Evolutionary conservation across 306 rosid genomes (phyloP), one percentile per base, ranked within the genome.

Genomic region (Quercus agrifolia): DNA sequence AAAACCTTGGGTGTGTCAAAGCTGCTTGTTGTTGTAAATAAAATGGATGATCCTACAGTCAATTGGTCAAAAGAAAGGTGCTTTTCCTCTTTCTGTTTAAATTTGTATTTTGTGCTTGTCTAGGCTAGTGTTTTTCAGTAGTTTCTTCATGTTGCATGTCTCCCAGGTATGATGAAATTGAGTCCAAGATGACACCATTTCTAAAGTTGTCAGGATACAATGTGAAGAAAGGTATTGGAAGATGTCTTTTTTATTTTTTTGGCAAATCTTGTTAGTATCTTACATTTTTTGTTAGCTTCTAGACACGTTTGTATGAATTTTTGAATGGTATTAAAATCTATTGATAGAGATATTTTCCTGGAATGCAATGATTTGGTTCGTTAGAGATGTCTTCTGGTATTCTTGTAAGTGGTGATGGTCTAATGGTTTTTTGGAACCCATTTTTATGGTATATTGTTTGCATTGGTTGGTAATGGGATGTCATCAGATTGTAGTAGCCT

Each of bases 21-120:
- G 86, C 85, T 96, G 68, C 83, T 96, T 64, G 93, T 96, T 79
- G 99, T 93, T 64, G 93, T 96, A 46, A 96, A 96, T 81, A 96
- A 96, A 76, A 96, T 96, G 99, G 99, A 96, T 33, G 99, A 96
- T 0, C 96, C 96, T 73, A 96, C 99, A 0, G 99, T 96, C 74
- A 87, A 88, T 7, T 96, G 99, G 99, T 72, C 98, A 31, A 96
- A 96, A 89, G 96, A 90, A 88, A 96, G 99, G 99, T 95, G 62
- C 76, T 78, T 63, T 31, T 63, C 69, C 59, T 38, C 27, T 56
- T 69, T 31, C 54, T 52, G 21, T n/a, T 10, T 15, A 25, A 46
- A 20, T 21, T 21, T 13, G 23, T 23, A 49, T 15, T 70, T 54
- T 44, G 46, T 73, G 70, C 75, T 64, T 55, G 59, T 27, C 71